Conservation (phyloP, 352 stramenopile genomes). For the Globisporangium canariense region DNA sequence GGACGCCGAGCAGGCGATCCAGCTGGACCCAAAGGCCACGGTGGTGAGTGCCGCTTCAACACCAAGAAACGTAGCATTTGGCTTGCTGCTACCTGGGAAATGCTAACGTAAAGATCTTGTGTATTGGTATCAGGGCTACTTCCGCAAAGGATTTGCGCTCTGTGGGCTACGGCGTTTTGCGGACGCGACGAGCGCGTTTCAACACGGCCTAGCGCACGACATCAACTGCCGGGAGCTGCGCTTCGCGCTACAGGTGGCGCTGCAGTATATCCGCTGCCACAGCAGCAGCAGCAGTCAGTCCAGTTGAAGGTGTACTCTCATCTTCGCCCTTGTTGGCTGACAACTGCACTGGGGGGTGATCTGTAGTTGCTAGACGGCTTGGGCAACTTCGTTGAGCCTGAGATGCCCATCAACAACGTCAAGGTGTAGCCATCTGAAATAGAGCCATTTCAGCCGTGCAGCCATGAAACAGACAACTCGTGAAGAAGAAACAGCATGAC, state of each 20-base stretch:
- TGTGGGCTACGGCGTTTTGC: constrained; percentile 44
- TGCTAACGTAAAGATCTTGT: background rate
- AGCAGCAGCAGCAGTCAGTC: background rate
- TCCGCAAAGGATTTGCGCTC: constrained; percentile 61
- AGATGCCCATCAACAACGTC: background rate
- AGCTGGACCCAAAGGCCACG: constrained; percentile 44
- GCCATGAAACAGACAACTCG: background rate
- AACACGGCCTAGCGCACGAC: constrained; percentile 62
- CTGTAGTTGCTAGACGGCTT: background rate
- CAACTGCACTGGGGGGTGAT: background rate
- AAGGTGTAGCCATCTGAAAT: constrained; percentile 1
- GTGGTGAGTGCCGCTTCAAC: constrained; percentile 29
- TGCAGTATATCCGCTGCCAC: constrained; percentile 24
- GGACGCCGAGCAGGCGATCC: constrained; percentile 54
- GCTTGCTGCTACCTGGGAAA: background rate
- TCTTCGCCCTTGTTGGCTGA: background rate
- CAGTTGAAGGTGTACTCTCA: background rate
- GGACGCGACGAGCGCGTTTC: constrained; percentile 56
- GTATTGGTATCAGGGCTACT: constrained; percentile 46
- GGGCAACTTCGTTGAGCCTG: background rate
- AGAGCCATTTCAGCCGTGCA: background rate
- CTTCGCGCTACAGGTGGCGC: constrained; percentile 47
- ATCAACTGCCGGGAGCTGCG: constrained; percentile 54
- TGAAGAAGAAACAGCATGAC: background rate
- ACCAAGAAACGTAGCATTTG: no score